These are phyloP conservation scores for Arthrobotrys entomopaga DNA, from an alignment of 2,329 filamentous ascomycete species.

Conservation along the genomic window DNA sequence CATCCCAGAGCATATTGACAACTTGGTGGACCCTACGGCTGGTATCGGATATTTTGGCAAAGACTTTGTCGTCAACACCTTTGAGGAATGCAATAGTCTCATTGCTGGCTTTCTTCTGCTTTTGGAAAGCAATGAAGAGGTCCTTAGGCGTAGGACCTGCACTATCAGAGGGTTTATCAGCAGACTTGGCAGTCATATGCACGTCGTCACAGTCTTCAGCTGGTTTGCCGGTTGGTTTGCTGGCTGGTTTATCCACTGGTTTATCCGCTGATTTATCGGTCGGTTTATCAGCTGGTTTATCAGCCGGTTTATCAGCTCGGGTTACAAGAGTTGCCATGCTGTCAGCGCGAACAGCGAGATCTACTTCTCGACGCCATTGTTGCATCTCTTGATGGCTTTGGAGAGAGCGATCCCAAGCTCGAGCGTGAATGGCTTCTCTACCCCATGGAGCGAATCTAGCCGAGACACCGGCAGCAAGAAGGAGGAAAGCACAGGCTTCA, in stretches of 20 bases:
- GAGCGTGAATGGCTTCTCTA: background rate
- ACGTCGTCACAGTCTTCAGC: no score
- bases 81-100: conserved; percentile 25
- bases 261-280: no score
- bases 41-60: conserved; percentile 58
- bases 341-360: conserved; percentile 11
- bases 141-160: conserved; percentile 13
- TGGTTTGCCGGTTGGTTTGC: no score
- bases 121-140: conserved; percentile 13
- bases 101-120: conserved; percentile 14
- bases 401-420: background rate
- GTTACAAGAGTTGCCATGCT: background rate
- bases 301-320: background rate
- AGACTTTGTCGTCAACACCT: conserved; percentile 18
- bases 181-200: no score
- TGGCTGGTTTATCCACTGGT: no score
- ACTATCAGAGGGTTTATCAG: background rate
- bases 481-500: conserved; percentile 14
- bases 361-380: background rate
- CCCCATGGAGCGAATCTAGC: background rate
- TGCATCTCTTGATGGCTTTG: background rate
- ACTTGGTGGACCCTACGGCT: conserved; percentile 63
- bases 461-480: conserved; percentile 21
- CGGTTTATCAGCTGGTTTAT: no score
- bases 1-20: conserved; percentile 63